Conservation (phyloP, 2,329 filamentous ascomycete genomes). For the Cladosporium cucumerinum region DNA sequence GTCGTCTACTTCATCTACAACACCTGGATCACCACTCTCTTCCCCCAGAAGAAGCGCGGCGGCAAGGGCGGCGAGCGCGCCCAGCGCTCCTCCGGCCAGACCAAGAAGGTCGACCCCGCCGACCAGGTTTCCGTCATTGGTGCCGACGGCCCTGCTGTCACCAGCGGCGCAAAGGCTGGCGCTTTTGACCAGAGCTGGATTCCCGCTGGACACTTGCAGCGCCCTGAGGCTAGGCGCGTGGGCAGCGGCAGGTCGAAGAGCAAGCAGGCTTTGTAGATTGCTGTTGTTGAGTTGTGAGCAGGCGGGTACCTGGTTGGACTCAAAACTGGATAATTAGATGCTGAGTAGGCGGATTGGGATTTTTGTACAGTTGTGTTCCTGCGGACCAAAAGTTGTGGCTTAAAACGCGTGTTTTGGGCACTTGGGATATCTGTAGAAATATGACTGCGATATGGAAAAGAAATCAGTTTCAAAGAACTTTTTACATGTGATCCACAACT, state of each 20-base stretch:
- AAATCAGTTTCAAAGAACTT: background rate
- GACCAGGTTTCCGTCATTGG: slow-evolving; percentile 62
- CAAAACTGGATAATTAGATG: background rate
- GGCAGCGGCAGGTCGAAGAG: slow-evolving; percentile 49
- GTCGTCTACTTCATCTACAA: slow-evolving; percentile 96
- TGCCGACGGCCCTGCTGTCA: slow-evolving; percentile 66
- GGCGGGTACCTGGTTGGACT: background rate
- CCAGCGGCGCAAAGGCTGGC: slow-evolving; percentile 59
- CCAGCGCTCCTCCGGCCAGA: slow-evolving; percentile 58
- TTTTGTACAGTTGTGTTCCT: background rate
- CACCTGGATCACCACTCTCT: slow-evolving; percentile 94
- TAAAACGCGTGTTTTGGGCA: background rate
- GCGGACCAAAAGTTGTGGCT: slow-evolving; percentile 1
- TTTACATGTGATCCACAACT: background rate
- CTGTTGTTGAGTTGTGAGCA: background rate
- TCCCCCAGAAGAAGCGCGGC: slow-evolving; percentile 71
- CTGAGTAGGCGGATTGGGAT: background rate
- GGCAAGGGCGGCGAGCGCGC: slow-evolving; percentile 64
- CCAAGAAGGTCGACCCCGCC: slow-evolving; percentile 63
- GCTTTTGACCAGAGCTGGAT: slow-evolving; percentile 93
- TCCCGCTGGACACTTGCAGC: slow-evolving; percentile 81
- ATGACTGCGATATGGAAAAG: background rate
- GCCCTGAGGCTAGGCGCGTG: slow-evolving; percentile 66
- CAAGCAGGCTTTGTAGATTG: slow-evolving; percentile 23
- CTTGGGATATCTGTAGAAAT: background rate